Base-by-base conservation (phyloP, 495 filamentous ascomycete genomes). In the Penicillium longicatenatum region DNA sequence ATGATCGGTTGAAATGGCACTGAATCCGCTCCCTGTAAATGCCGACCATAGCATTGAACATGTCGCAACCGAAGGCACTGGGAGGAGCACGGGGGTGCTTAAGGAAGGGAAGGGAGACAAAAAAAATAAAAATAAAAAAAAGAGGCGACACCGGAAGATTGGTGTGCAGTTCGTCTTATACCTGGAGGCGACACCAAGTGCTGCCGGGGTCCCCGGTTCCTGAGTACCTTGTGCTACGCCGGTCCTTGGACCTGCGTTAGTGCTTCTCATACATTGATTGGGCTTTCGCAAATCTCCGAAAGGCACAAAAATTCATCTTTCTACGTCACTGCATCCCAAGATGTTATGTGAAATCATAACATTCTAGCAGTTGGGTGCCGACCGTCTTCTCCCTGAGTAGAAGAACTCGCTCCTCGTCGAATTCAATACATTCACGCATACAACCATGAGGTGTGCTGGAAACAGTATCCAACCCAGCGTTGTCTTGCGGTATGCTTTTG, bases 341-440 rank as follows among this genome's bases (percentile, higher is more conserved):
- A 41, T 39, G 16, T 69, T 75, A 94, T 30, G 86, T 92, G 69
- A 98, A 98, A 74, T 98, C 92, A 71, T 97, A 97, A 58, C 94
- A 87, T 69, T 92, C 84, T 63, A 98, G 70, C 46, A 87, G 83
- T 64, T 93, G 89, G 21, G 79, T 77, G 21, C 90, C 89, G 19
- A 78, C 65, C 16, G 73, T 75, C 59, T 81, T 84, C 66, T 93
- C 90, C 47, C 89, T 86, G 46, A 96, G 76, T 47, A 97, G 82
- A 56, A 97, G 86, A 10, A 98, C 90, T 70, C 90, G 88, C 72
- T 97, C 91, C 35, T 97, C 94, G 66, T 98, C 91, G 70, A 97
- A 98, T 4, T 91, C 91, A 14, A 93, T 83, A 84, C 87, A 96
- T 39, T 86, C 82, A 57, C 77, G 74, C 37, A 74, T 77, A 17